Evolutionary conservation across 2,329 filamentous ascomycete genomes (phyloP).

Genomic region (Thelonectria rubi): DNA sequence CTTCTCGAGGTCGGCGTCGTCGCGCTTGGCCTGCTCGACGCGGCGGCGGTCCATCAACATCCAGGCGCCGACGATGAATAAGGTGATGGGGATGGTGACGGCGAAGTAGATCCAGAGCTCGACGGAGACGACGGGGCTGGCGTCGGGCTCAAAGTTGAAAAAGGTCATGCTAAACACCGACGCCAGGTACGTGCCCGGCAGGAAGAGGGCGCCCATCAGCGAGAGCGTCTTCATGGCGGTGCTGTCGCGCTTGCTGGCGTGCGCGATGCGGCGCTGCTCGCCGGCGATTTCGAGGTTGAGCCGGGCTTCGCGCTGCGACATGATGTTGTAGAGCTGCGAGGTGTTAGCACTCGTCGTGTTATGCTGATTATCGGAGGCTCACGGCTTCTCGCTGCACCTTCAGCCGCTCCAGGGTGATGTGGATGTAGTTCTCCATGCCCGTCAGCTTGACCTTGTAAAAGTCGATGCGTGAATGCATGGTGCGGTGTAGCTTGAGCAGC

Average conservation of each 20-base stretch:
- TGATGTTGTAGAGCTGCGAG: constrained; percentile 69
- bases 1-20: constrained; percentile 62
- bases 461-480: constrained; percentile 63
- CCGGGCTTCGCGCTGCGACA: constrained; percentile 70
- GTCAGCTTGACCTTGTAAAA: constrained; percentile 70
- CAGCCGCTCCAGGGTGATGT: constrained; percentile 68
- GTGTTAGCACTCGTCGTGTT: constrained; percentile 16
- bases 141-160: constrained; percentile 66
- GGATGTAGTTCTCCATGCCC: constrained; percentile 70
- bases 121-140: constrained; percentile 56
- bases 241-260: constrained; percentile 69
- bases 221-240: constrained; percentile 73
- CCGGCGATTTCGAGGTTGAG: constrained; percentile 70
- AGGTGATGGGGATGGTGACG: constrained; percentile 66
- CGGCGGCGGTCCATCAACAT: constrained; percentile 61
- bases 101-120: constrained; percentile 71
- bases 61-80: constrained; percentile 64
- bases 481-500: constrained; percentile 59
- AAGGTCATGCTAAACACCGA: constrained; percentile 74
- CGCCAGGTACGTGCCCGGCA: constrained; percentile 69
- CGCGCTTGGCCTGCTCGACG: constrained; percentile 57
- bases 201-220: constrained; percentile 69
- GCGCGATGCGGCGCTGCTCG: constrained; percentile 66
- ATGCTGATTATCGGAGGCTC: constrained; percentile 43
- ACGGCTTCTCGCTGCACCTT: constrained; percentile 70